Percentiles rank a stretch among this genome's conserved stretches.
Evolutionary conservation across 768 basidiomycete genomes (phyloP).

Genomic region (Boletus rex-veris): DNA sequence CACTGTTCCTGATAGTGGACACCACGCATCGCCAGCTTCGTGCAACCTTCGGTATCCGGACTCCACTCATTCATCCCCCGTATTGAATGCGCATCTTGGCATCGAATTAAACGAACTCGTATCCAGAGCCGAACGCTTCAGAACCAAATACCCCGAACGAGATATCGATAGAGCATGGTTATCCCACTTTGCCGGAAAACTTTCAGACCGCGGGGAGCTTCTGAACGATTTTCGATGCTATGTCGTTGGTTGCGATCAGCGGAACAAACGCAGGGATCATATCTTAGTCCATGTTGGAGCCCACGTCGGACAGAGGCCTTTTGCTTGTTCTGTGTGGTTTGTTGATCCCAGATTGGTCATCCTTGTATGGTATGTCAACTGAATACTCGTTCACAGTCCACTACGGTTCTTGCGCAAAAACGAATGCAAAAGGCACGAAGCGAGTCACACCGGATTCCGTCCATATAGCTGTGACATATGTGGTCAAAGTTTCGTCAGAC

Average conservation of each 20-base stretch:
- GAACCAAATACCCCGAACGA: conserved; percentile 47
- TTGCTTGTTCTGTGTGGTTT: conserved; percentile 62
- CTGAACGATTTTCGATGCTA: conserved; percentile 67
- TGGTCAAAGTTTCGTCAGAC: conserved; percentile 56
- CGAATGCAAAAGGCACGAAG: conserved; percentile 73
- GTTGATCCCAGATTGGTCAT: conserved; percentile 23
- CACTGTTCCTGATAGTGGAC: not conserved
- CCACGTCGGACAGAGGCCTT: conserved; percentile 67
- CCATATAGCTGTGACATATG: conserved; percentile 61
- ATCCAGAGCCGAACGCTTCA: conserved; percentile 52
- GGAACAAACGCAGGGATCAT: conserved; percentile 70
- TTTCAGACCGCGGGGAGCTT: conserved; percentile 55
- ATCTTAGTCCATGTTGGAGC: conserved; percentile 72
- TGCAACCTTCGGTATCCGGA: not conserved
- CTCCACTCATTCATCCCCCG: conserved; percentile 37
- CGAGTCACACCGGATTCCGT: conserved; percentile 55
- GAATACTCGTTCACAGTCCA: conserved; percentile 37
- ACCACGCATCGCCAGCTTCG: not conserved
- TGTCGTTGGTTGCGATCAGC: conserved; percentile 59
- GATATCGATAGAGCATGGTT: conserved; percentile 68
- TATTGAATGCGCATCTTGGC: conserved; percentile 64
- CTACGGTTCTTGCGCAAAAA: conserved; percentile 70
- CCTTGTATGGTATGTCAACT: conserved; percentile 5
- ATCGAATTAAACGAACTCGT: conserved; percentile 52
- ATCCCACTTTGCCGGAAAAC: conserved; percentile 62